Conservation (phyloP, 805 yeast genomes). For the Alloascoidea africana region DNA sequence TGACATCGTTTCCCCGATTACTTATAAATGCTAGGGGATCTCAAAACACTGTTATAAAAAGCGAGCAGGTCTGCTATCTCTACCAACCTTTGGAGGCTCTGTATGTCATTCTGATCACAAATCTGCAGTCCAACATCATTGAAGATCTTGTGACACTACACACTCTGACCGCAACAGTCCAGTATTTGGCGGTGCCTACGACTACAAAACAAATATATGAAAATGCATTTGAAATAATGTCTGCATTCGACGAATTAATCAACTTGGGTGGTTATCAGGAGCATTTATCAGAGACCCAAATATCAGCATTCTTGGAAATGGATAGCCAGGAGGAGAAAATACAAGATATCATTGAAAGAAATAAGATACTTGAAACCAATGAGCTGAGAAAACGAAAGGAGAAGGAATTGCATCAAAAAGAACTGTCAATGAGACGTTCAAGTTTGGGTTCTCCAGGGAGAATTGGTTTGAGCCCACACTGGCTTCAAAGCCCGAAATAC, state of each 20-base stretch:
- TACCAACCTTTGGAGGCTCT: conserved; percentile 93
- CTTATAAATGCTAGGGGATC: conserved; percentile 52
- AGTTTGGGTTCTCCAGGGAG: too few species aligned
- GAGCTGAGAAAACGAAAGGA: conserved; percentile 96
- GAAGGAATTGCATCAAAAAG: conserved; percentile 46
- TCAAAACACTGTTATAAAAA: conserved; percentile 91
- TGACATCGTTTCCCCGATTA: conserved; percentile 76
- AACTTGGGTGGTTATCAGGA: conserved; percentile 89
- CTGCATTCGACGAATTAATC: conserved; percentile 90
- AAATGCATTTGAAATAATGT: conserved; percentile 74
- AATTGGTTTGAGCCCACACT: too few species aligned
- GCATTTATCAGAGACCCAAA: conserved; percentile 66
- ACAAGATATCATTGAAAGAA: conserved; percentile 93
- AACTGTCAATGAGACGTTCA: conserved; percentile 21
- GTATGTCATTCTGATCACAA: conserved; percentile 81
- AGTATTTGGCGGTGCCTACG: conserved; percentile 50
- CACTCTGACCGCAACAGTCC: conserved; percentile 68
- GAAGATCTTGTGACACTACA: conserved; percentile 91
- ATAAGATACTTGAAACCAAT: conserved; percentile 91
- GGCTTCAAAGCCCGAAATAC: too few species aligned
- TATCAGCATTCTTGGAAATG: conserved; percentile 85
- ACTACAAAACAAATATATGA: conserved; percentile 76
- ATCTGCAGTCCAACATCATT: conserved; percentile 77
- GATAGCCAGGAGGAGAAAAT: conserved; percentile 97
- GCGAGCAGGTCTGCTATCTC: conserved; percentile 80